These are phyloP conservation scores for Ascochyta pisi DNA, from an alignment of 2,329 filamentous ascomycete species.

Conservation along the genomic window DNA sequence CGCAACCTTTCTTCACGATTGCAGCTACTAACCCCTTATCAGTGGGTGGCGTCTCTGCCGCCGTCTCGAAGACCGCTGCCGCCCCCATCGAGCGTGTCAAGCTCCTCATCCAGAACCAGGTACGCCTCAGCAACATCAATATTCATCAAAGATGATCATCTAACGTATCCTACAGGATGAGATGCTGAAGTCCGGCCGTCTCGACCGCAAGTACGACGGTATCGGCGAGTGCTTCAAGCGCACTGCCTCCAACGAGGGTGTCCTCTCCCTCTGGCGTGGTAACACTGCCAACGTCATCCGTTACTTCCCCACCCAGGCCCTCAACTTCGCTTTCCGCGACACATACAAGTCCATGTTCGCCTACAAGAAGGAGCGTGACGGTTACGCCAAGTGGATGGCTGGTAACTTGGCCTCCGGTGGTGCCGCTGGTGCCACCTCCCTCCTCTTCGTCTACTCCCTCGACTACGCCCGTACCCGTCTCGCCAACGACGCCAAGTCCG, in stretches of 20 bases:
- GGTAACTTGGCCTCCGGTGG: constrained; percentile 99
- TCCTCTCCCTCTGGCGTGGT: constrained; percentile 96
- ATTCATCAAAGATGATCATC: constrained; percentile 5
- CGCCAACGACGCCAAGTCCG: constrained; percentile 99
- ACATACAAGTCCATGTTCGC: constrained; percentile 99
- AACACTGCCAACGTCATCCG: constrained; percentile 99
- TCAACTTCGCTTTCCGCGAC: constrained; percentile 99
- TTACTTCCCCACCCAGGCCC: constrained; percentile 99
- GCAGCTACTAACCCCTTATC: constrained; percentile 54
- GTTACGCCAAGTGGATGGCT: constrained; percentile 98
- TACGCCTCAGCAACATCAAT: constrained; percentile 61
- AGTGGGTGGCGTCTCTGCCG: constrained; percentile 99
- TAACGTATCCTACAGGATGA: constrained; percentile 75
- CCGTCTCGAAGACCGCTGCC: constrained; percentile 99
- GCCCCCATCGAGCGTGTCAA: constrained; percentile 99
- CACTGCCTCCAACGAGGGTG: constrained; percentile 88
- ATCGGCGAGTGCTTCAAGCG: constrained; percentile 95
- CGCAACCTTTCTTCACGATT: constrained; percentile 13
- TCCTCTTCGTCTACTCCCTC: constrained; percentile 99
- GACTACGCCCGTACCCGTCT: constrained; percentile 99
- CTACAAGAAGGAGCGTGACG: constrained; percentile 99
- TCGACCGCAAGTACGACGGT: constrained; percentile 94
- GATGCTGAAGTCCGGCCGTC: constrained; percentile 99
- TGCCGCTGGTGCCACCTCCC: constrained; percentile 99
- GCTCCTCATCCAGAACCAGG: constrained; percentile 99